These are phyloP conservation scores for Penicillium psychrofluorescens DNA, from an alignment of 495 filamentous ascomycete genomes.

Conservation along the genomic window DNA sequence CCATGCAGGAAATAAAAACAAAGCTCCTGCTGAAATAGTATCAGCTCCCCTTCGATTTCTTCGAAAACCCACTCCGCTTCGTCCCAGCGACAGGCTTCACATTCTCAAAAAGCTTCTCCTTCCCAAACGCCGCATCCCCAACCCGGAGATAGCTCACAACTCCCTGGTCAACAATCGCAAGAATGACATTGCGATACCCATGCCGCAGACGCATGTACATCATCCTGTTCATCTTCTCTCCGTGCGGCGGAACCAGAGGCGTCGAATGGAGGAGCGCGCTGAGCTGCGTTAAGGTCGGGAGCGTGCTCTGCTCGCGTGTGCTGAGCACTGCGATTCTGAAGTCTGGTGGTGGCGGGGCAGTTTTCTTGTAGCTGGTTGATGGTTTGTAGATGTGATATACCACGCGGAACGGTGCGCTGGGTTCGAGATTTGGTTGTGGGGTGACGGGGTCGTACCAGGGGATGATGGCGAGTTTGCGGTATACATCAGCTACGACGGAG, in stretches of 20 bases:
- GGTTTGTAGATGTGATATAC: conserved; percentile 78
- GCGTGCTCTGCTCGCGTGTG: conserved; percentile 53
- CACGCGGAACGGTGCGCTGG: conserved; percentile 53
- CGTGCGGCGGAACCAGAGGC: conserved; percentile 54
- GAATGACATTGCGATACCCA: conserved; percentile 72
- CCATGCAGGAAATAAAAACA: too few species aligned
- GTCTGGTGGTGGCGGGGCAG: conserved; percentile 66
- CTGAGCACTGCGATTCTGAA: conserved; percentile 76
- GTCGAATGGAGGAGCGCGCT: conserved; percentile 58
- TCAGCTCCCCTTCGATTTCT: conserved; percentile 31
- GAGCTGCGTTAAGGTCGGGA: conserved; percentile 69
- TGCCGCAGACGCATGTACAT: conserved; percentile 72
- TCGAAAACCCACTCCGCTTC: conserved; percentile 28
- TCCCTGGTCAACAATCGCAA: conserved; percentile 86
- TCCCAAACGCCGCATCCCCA: conserved; percentile 70
- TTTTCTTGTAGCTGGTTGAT: conserved; percentile 62
- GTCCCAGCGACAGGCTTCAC: conserved; percentile 16
- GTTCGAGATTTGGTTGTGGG: conserved; percentile 7
- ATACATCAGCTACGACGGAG: conserved; percentile 49
- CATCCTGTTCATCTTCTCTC: conserved; percentile 41
- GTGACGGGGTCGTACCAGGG: conserved; percentile 59
- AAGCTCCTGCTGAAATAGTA: not conserved
- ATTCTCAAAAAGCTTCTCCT: conserved; percentile 59
- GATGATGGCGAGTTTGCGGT: conserved; percentile 66
- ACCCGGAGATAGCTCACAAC: conserved; percentile 81